Percentiles rank a stretch among this genome's conserved stretches.
Conservation (phyloP, 2,329 filamentous ascomycete species). For the Epichloe aotearoae region DNA sequence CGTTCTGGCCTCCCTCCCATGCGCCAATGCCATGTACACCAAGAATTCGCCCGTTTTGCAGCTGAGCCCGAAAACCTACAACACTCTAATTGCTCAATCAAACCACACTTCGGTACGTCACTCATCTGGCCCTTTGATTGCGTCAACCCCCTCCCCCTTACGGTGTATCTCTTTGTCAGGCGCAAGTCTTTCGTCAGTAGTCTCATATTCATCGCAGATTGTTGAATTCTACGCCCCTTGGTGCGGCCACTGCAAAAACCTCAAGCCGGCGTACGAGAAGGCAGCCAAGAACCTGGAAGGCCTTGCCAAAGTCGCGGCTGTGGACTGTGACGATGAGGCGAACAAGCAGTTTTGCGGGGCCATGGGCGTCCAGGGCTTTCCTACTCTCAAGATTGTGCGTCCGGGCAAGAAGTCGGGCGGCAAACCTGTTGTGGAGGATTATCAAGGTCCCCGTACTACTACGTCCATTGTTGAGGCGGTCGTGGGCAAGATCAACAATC, state of each 20-base stretch:
- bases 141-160: not conserved
- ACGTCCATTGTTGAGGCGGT: slow-evolving; percentile 80
- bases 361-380: slow-evolving; percentile 88
- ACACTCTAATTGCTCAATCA: slow-evolving; percentile 70
- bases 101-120: slow-evolving; percentile 76
- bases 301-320: slow-evolving; percentile 82
- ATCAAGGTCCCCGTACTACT: slow-evolving; percentile 71
- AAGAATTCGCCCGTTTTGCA: slow-evolving; percentile 82
- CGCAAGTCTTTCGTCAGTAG: not conserved
- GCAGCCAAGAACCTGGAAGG: slow-evolving; percentile 81
- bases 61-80: slow-evolving; percentile 65
- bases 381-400: slow-evolving; percentile 84
- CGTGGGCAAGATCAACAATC: slow-evolving; percentile 78
- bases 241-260: slow-evolving; percentile 97
- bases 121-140: not conserved
- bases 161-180: not conserved
- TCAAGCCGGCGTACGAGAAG: slow-evolving; percentile 93
- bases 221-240: slow-evolving; percentile 91
- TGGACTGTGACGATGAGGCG: slow-evolving; percentile 86
- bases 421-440: slow-evolving; percentile 78
- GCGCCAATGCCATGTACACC: slow-evolving; percentile 61
- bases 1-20: slow-evolving; percentile 52
- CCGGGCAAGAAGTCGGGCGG: slow-evolving; percentile 65
- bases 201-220: slow-evolving; percentile 26
- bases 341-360: slow-evolving; percentile 80